A percentile compares a stretch with the other conserved stretches of the same genome.
Conservation (phyloP, 345 rosid species). For the Melaleuca quinquenervia region DNA sequence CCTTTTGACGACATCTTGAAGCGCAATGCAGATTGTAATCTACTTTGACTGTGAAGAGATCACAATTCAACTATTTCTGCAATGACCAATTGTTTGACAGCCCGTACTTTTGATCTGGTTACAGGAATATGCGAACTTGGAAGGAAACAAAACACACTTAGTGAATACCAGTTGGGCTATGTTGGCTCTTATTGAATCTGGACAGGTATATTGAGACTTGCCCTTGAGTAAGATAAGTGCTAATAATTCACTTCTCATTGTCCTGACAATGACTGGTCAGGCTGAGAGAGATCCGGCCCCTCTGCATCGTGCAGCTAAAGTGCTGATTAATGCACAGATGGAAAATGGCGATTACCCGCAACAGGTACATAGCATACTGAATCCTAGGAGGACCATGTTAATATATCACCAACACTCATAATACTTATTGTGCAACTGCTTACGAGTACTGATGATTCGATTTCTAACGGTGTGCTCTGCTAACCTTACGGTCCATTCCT, state of each 20-base stretch:
- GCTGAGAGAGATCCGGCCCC: slow-evolving; percentile 45
- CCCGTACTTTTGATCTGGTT: neutral
- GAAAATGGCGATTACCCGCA: slow-evolving; percentile 62
- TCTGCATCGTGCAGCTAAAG: slow-evolving; percentile 43
- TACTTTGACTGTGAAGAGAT: neutral
- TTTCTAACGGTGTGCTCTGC: neutral
- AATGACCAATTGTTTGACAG: neutral
- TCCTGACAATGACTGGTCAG: slow-evolving; percentile 2
- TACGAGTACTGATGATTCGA: neutral
- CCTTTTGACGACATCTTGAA: neutral
- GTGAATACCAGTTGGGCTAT: slow-evolving; percentile 73
- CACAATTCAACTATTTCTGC: neutral
- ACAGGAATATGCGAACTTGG: slow-evolving; percentile 38
- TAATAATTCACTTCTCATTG: neutral
- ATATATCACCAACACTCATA: neutral
- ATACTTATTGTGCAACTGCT: neutral
- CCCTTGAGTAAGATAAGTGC: neutral
- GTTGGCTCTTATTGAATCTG: slow-evolving; percentile 52
- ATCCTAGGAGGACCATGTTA: neutral
- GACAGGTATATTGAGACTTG: slow-evolving; percentile 28
- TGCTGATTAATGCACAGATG: slow-evolving; percentile 42
- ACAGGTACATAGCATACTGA: neutral
- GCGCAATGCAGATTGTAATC: neutral
- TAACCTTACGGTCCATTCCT: neutral
- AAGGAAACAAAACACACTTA: slow-evolving; percentile 28